Evolutionary conservation across 768 basidiomycete species (phyloP).

Genomic region (Lepiota brunneoincarnata): DNA sequence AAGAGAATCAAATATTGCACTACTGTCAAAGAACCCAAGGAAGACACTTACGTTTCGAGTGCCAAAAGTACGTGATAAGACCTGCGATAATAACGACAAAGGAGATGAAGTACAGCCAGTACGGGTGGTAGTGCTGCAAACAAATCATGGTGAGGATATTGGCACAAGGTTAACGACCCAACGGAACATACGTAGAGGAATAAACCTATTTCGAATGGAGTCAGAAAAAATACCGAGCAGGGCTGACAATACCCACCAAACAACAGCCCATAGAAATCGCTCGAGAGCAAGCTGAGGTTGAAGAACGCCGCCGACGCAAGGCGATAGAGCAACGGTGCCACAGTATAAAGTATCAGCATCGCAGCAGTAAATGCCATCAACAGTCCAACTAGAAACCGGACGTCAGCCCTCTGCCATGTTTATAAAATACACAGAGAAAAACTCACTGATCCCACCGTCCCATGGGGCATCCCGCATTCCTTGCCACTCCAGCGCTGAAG

Average conservation of each 20-base stretch:
- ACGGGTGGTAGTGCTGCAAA: constrained; percentile 71
- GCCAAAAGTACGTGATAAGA: constrained; percentile 85
- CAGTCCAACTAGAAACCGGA: constrained; percentile 36
- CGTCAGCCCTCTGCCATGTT: constrained; percentile 1
- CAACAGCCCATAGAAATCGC: constrained; percentile 84
- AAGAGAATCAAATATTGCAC: not conserved
- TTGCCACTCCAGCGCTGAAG: constrained; percentile 69
- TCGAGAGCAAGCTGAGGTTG: constrained; percentile 82
- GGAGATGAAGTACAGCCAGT: constrained; percentile 87
- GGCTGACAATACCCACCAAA: constrained; percentile 48
- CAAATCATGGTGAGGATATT: constrained; percentile 2
- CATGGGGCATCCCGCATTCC: constrained; percentile 65
- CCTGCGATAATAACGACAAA: constrained; percentile 70
- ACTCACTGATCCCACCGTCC: constrained; percentile 68
- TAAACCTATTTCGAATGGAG: constrained; percentile 30
- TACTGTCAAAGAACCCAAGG: not conserved
- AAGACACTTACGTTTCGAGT: constrained; percentile 64
- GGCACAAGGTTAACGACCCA: no score
- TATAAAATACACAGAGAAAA: not conserved
- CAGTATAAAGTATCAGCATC: constrained; percentile 83
- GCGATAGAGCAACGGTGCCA: constrained; percentile 83
- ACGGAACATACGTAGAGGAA: constrained; percentile 45
- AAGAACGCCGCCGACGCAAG: constrained; percentile 84
- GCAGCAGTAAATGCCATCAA: constrained; percentile 47
- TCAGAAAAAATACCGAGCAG: constrained; percentile 8